Percentiles rank a stretch among this genome's conserved stretches.
Conservation (phyloP, 495 filamentous ascomycete genomes). For the Tuber borchii region DNA sequence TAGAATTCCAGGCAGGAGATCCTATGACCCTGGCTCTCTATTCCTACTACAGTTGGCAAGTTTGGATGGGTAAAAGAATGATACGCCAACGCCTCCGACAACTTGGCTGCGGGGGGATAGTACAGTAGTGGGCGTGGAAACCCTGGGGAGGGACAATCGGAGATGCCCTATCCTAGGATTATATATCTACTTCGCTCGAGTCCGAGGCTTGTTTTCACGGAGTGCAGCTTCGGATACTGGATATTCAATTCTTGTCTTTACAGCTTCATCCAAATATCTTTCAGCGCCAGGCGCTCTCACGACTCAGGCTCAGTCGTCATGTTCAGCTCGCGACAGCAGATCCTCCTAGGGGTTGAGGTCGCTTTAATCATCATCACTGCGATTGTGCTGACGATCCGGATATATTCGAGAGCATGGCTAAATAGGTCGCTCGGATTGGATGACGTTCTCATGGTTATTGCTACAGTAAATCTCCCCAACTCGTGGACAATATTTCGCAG, state of each 20-base stretch:
- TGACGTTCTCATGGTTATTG: neutral
- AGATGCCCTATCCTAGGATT: neutral
- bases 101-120: neutral
- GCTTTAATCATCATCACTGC: slow-evolving; percentile 26
- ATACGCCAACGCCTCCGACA: neutral
- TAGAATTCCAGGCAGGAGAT: neutral
- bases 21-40: neutral
- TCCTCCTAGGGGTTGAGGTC: neutral
- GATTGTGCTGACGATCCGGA: slow-evolving; percentile 21
- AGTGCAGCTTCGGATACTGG: neutral
- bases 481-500: neutral
- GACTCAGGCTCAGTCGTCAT: neutral
- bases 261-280: neutral
- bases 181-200: neutral
- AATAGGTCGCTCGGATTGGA: slow-evolving; percentile 9
- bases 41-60: neutral
- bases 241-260: neutral
- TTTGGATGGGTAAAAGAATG: neutral
- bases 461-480: neutral
- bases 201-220: neutral
- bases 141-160: neutral
- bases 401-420: slow-evolving; percentile 34
- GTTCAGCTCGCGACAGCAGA: neutral
- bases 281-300: neutral
- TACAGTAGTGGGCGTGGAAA: neutral